Evolutionary conservation across 2,329 filamentous ascomycete genomes (phyloP).

Genomic region (Exophiala calicioides): DNA sequence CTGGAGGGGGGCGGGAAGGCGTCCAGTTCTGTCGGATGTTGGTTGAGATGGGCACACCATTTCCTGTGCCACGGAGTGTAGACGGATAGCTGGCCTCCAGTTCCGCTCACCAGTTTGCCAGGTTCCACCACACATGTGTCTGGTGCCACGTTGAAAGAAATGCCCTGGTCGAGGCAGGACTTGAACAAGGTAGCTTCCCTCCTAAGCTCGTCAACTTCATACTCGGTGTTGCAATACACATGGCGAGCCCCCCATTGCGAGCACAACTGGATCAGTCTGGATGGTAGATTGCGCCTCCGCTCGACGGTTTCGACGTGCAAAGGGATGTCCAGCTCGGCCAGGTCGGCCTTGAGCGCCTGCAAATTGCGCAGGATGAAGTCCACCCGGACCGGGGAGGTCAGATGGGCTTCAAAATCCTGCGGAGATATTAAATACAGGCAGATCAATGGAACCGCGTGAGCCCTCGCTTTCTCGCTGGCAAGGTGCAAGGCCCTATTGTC

Average conservation of each 20-base stretch:
- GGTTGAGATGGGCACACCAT: conserved; percentile 73
- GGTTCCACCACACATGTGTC: conserved; percentile 83
- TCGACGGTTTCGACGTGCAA: conserved; percentile 72
- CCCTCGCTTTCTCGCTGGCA: conserved; percentile 67
- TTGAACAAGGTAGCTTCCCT: conserved; percentile 70
- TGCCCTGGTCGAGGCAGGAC: conserved; percentile 61
- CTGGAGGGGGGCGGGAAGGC: conserved; percentile 58
- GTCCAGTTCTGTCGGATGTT: conserved; percentile 67
- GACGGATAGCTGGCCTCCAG: conserved; percentile 78
- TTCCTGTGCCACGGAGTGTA: conserved; percentile 79
- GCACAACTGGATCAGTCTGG: conserved; percentile 64
- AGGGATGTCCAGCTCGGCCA: conserved; percentile 73
- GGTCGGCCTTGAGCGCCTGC: conserved; percentile 62
- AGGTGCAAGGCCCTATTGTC: conserved; percentile 73
- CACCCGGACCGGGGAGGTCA: conserved; percentile 70
- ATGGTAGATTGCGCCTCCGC: conserved; percentile 63
- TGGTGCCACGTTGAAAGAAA: conserved; percentile 71
- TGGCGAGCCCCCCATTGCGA: conserved; percentile 72
- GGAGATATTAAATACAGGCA: conserved; percentile 78
- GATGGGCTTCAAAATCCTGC: conserved; percentile 80
- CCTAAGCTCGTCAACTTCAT: conserved; percentile 86
- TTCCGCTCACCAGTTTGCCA: conserved; percentile 61
- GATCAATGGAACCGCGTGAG: conserved; percentile 70
- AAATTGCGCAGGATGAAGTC: conserved; percentile 80
- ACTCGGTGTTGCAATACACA: conserved; percentile 81